Evolutionary conservation across 2,329 filamentous ascomycete species (phyloP).

Genomic region (Penicillium sp.): DNA sequence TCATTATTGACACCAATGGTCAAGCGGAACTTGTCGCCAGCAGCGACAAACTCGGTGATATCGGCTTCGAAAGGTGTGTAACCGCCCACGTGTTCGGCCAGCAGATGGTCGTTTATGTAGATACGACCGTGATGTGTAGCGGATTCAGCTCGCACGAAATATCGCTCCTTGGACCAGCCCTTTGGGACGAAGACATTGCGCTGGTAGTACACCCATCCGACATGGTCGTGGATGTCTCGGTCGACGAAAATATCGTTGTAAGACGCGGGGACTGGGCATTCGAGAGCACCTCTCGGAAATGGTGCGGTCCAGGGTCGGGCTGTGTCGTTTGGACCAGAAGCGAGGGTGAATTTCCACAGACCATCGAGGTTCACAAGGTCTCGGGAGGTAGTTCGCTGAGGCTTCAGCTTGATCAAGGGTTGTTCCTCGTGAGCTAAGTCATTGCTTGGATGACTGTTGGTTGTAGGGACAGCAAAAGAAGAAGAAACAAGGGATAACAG

Average conservation of each 20-base stretch:
- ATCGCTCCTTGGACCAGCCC: slow-evolving; percentile 16
- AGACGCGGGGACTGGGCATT: slow-evolving; percentile 16
- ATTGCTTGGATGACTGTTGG: not conserved
- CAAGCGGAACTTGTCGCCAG: slow-evolving; percentile 26
- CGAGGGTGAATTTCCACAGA: slow-evolving; percentile 15
- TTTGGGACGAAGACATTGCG: slow-evolving; percentile 24
- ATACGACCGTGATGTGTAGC: slow-evolving; percentile 29
- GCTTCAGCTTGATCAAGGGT: slow-evolving; percentile 3
- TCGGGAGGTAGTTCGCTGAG: not conserved
- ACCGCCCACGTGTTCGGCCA: slow-evolving; percentile 26
- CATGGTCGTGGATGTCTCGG: slow-evolving; percentile 24
- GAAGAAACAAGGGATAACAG: not conserved
- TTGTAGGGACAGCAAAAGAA: not conserved
- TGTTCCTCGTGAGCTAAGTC: not conserved
- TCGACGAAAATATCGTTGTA: slow-evolving; percentile 19
- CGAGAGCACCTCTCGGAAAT: slow-evolving; percentile 6
- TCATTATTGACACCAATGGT: slow-evolving; percentile 34
- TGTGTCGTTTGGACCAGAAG: slow-evolving; percentile 4
- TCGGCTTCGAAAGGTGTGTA: slow-evolving; percentile 31
- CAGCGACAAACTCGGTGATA: slow-evolving; percentile 19
- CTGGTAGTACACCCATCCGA: slow-evolving; percentile 36
- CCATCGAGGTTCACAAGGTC: slow-evolving; percentile 16
- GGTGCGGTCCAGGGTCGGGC: slow-evolving; percentile 3
- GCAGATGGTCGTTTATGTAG: slow-evolving; percentile 27
- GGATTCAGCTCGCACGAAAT: slow-evolving; percentile 27